Base-by-base conservation (phyloP, 495 filamentous ascomycete genomes). In the Xylaria grammica region DNA sequence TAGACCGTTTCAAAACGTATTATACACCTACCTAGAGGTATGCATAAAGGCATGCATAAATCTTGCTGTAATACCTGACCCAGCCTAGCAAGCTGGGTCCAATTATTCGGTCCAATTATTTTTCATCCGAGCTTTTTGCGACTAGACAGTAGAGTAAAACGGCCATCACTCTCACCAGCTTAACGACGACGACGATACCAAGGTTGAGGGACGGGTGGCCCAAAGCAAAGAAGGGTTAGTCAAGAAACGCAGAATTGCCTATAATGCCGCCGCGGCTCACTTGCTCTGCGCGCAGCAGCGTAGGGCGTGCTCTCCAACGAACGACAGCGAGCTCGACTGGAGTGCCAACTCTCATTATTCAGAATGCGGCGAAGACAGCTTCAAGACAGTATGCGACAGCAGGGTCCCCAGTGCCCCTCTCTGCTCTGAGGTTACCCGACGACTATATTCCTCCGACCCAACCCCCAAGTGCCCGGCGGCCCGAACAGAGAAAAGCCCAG, bases 401-500 rank as follows among this genome's bases (percentile, higher is more conserved):
- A 30, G 69, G 77, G 11, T 72, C 81, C 1, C 57, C 77, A 8
- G 75, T 85, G 42, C 71, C 81, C 15, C 60, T 88, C 80, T 44
- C 77, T 80, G 42, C 74, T 78, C 20, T 77, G 81, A 74, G 75
- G 80, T 63, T 87, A 79, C 76, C 85, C 72, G 71, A 75, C 72
- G 72, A 85, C 84, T 68, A 77, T 75, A 68, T 84, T 75, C 89
- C 91, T 29, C 82, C 86, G 6, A 91, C 87, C 0, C 93, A 96
- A 77, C 94, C 93, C 1, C 94, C 93, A 10, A 97, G 92, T 34
- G 88, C 95, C 76, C 90, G 92, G 68, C 90, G 88, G 32, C 86
- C 94, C 42, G 90, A 96, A 67, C 86, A 88, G 72, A 91, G 95
- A 66, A 96, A 97, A 80, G 89, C 94, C n/a, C 94, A 98, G 76